phyloP scores from a whole-genome alignment of 495 filamentous ascomycete genomes.

The Neurospora hispaniola region DNA sequence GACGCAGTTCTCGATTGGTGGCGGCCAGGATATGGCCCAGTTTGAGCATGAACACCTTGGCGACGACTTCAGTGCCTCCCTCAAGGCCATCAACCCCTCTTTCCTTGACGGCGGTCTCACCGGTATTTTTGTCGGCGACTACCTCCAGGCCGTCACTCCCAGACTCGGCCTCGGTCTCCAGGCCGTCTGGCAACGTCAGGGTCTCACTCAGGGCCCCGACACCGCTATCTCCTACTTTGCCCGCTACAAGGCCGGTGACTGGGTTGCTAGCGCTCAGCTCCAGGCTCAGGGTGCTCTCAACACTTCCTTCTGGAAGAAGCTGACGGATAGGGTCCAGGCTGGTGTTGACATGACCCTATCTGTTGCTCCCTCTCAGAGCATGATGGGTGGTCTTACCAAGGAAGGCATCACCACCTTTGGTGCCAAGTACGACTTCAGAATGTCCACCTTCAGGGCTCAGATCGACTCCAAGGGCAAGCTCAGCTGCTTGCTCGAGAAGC shows the following conservation, averaged over 20 bases:
- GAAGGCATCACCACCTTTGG: slow-evolving; percentile 86
- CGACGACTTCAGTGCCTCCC: slow-evolving; percentile 76
- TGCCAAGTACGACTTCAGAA: slow-evolving; percentile 96
- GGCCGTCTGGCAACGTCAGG: slow-evolving; percentile 81
- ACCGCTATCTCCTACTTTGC: slow-evolving; percentile 78
- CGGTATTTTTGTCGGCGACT: slow-evolving; percentile 89
- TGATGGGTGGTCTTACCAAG: slow-evolving; percentile 63
- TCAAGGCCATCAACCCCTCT: slow-evolving; percentile 93
- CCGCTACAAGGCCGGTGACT: slow-evolving; percentile 80
- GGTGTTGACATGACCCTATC: slow-evolving; percentile 90
- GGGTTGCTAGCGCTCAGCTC: slow-evolving; percentile 80
- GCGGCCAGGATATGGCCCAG: slow-evolving; percentile 62
- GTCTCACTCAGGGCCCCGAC: slow-evolving; percentile 68
- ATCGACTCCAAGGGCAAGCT: slow-evolving; percentile 91
- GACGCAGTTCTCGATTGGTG: slow-evolving; percentile 65
- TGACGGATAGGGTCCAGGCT: slow-evolving; percentile 93
- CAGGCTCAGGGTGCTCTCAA: slow-evolving; percentile 74
- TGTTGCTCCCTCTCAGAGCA: slow-evolving; percentile 54
- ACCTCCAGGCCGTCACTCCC: slow-evolving; percentile 87
- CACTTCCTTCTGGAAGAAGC: slow-evolving; percentile 86
- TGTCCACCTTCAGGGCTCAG: slow-evolving; percentile 88
- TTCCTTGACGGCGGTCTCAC: slow-evolving; percentile 82
- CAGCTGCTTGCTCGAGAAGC: slow-evolving; percentile 87
- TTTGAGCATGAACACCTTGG: slow-evolving; percentile 92
- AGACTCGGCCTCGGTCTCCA: slow-evolving; percentile 82